Evolutionary conservation across 805 yeast genomes (phyloP).

Genomic region (Saccharomyces kudriavzevii): DNA sequence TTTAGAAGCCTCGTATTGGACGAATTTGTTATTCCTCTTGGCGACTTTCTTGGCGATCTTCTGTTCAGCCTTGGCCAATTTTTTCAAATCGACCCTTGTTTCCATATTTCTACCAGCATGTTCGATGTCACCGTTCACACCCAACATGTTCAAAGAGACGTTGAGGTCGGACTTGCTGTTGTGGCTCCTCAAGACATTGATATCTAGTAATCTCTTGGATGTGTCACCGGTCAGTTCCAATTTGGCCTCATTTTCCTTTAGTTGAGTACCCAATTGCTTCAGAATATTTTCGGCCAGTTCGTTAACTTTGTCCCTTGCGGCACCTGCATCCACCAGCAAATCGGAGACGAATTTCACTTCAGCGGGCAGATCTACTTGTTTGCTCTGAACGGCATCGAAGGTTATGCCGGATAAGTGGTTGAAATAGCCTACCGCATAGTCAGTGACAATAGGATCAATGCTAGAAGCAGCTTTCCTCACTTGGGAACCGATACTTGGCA

Average conservation of each 20-base stretch:
- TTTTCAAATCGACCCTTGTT: constrained; percentile 90
- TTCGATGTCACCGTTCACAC: constrained; percentile 77
- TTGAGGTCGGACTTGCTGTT: constrained; percentile 61
- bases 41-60: constrained; percentile 97
- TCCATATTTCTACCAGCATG: constrained; percentile 89
- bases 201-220: constrained; percentile 75
- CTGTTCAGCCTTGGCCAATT: constrained; percentile 92
- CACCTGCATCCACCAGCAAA: constrained; percentile 78
- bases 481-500: constrained; percentile 41
- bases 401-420: constrained; percentile 72
- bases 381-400: constrained; percentile 74
- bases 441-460: constrained; percentile 76
- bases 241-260: constrained; percentile 61
- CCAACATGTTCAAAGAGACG: constrained; percentile 66
- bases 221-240: constrained; percentile 77
- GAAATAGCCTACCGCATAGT: constrained; percentile 87
- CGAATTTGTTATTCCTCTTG: constrained; percentile 72
- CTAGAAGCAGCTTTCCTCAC: constrained; percentile 82
- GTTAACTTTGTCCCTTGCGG: constrained; percentile 47
- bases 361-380: constrained; percentile 52
- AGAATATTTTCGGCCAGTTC: constrained; percentile 39
- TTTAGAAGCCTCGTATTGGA: constrained; percentile 89
- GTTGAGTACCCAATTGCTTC: constrained; percentile 44
- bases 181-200: constrained; percentile 60
- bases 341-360: constrained; percentile 65